Evolutionary conservation across 495 filamentous ascomycete genomes (phyloP).

Genomic region (Penicillium silybi): DNA sequence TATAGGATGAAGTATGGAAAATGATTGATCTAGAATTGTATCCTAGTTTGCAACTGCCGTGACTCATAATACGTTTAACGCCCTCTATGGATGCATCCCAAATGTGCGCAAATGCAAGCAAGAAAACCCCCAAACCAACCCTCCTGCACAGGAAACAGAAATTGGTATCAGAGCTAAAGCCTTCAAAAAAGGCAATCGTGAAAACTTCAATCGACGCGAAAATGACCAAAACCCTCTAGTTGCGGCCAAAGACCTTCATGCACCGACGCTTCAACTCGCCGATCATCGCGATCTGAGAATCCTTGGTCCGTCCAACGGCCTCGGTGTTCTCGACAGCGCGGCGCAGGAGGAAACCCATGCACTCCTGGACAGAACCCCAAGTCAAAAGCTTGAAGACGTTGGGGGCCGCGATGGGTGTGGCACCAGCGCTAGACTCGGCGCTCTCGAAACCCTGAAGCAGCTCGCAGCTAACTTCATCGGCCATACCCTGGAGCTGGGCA

Average conservation of each 20-base stretch:
- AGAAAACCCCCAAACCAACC: slow-evolving; percentile 5
- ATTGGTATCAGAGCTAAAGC: neutral
- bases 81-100: slow-evolving; percentile 28
- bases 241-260: slow-evolving; percentile 35
- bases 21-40: slow-evolving; percentile 5
- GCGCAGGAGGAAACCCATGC: slow-evolving; percentile 85
- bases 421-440: slow-evolving; percentile 19
- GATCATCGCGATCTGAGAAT: slow-evolving; percentile 70
- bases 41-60: slow-evolving; percentile 17
- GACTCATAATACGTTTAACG: slow-evolving; percentile 17
- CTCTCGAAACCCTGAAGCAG: slow-evolving; percentile 56
- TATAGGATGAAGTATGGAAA: neutral
- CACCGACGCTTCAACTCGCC: slow-evolving; percentile 64
- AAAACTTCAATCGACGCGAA: slow-evolving; percentile 1
- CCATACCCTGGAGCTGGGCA: slow-evolving; percentile 95
- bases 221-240: slow-evolving; percentile 11
- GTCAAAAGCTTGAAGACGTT: slow-evolving; percentile 84
- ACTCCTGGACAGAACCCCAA: slow-evolving; percentile 89
- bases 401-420: slow-evolving; percentile 39
- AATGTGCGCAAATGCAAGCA: slow-evolving; percentile 12
- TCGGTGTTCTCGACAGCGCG: slow-evolving; percentile 90
- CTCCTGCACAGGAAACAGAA: slow-evolving; percentile 6
- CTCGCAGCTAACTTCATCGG: slow-evolving; percentile 87
- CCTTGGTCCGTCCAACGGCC: slow-evolving; percentile 72
- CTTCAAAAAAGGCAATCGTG: neutral